phyloP scores from a whole-genome alignment of 805 yeast genomes.

The Sugiyamaella smithiae region DNA sequence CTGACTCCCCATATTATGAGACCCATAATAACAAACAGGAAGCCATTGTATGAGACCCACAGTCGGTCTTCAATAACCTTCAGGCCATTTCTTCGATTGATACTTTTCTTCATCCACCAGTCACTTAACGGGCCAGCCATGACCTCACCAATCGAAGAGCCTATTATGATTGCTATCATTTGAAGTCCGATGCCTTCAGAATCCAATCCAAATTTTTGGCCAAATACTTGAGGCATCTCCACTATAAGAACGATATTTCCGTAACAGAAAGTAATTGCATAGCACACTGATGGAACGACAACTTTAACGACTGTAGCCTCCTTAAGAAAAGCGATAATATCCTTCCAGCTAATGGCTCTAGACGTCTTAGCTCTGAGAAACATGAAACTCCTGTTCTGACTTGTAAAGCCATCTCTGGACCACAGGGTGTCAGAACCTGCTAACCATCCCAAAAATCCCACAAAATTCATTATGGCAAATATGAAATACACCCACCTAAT shows the following conservation, averaged over 20 bases:
- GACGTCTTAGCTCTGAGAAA: conserved; percentile 10
- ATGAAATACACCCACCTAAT: conserved; percentile 17
- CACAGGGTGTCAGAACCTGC: conserved; percentile 16
- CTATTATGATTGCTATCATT: conserved; percentile 28
- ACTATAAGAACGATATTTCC: conserved; percentile 30
- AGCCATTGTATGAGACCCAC: conserved; percentile 30
- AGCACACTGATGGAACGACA: conserved; percentile 24
- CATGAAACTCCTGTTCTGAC: background rate
- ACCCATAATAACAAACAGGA: conserved; percentile 26
- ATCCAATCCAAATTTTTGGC: conserved; percentile 25
- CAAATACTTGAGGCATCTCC: conserved; percentile 29
- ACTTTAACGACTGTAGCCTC: conserved; percentile 12
- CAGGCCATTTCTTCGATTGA: conserved; percentile 1
- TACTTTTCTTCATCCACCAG: conserved; percentile 27
- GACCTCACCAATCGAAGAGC: conserved; percentile 29
- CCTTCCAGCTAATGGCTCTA: background rate
- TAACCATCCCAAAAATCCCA: conserved; percentile 12
- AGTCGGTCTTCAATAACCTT: conserved; percentile 24
- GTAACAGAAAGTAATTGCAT: conserved; percentile 28
- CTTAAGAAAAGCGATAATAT: conserved; percentile 12
- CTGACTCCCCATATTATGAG: conserved; percentile 28
- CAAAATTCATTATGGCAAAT: conserved; percentile 18
- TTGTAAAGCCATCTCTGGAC: conserved; percentile 8
- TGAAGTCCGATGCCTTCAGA: conserved; percentile 33
- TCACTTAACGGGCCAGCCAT: conserved; percentile 31